Conservation (phyloP, 2,329 filamentous ascomycete genomes). For the Lecanosticta acicola region DNA sequence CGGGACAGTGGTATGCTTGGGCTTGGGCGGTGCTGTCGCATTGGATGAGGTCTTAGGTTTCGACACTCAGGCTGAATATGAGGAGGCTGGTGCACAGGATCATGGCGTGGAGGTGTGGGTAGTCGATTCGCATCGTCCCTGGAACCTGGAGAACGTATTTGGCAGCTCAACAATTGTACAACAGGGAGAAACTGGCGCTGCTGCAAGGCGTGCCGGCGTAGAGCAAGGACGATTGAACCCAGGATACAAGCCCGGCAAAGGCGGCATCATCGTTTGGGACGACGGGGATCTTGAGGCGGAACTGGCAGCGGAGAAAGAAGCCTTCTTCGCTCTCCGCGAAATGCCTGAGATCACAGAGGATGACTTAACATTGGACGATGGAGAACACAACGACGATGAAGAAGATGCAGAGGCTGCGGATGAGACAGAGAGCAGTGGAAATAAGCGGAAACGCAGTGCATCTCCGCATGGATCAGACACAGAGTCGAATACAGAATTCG, state of each 20-base stretch:
- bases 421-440: constrained; percentile 38
- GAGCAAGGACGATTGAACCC: constrained; percentile 65
- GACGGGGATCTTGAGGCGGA: constrained; percentile 92
- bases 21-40: constrained; percentile 87
- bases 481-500: constrained; percentile 57
- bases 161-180: constrained; percentile 40
- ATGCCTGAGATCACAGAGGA: constrained; percentile 87
- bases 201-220: constrained; percentile 58
- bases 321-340: constrained; percentile 76
- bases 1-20: constrained; percentile 85
- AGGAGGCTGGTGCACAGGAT: constrained; percentile 46
- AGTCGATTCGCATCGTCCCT: constrained; percentile 82
- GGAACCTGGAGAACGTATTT: constrained; percentile 93
- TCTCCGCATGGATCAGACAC: constrained; percentile 62
- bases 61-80: constrained; percentile 51
- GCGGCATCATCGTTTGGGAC: constrained; percentile 89
- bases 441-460: constrained; percentile 67
- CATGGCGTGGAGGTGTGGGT: constrained; percentile 94
- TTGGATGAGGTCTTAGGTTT: constrained; percentile 74
- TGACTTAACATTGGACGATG: constrained; percentile 56
- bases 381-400: constrained; percentile 40
- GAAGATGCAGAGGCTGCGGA: constrained; percentile 29
- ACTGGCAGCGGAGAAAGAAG: constrained; percentile 65
- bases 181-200: constrained; percentile 17
- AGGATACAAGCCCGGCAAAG: constrained; percentile 69